phyloP scores from a whole-genome alignment of 768 basidiomycete species.

The Mycena capillaripes region DNA sequence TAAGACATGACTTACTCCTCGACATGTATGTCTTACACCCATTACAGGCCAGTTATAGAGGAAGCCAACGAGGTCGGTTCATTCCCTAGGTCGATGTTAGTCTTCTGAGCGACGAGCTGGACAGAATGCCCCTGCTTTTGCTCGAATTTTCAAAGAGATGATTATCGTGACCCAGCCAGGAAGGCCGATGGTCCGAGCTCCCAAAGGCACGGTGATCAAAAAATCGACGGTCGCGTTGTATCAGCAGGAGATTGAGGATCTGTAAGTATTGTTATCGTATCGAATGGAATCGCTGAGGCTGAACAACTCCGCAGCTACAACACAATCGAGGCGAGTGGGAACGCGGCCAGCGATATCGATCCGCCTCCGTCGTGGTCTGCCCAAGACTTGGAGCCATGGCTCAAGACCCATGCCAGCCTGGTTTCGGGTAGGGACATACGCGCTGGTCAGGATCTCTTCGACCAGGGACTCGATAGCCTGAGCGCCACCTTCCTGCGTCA shows the following conservation, averaged over 20 bases:
- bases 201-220: constrained; percentile 64
- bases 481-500: constrained; percentile 54
- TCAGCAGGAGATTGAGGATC: constrained; percentile 58
- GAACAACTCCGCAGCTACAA: constrained; percentile 23
- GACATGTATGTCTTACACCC: constrained; percentile 16
- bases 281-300: not conserved
- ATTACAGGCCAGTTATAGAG: constrained; percentile 53
- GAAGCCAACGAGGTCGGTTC: constrained; percentile 53
- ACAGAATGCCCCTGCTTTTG: constrained; percentile 54
- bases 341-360: constrained; percentile 19
- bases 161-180: constrained; percentile 56
- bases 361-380: constrained; percentile 36
- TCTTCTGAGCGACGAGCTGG: not conserved
- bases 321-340: constrained; percentile 36
- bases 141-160: constrained; percentile 66
- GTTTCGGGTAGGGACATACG: constrained; percentile 24
- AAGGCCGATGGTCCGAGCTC: constrained; percentile 60
- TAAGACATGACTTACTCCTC: constrained; percentile 21
- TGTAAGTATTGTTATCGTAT: constrained; percentile 46
- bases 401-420: constrained; percentile 38
- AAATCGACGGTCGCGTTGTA: constrained; percentile 60
- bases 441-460: constrained; percentile 43
- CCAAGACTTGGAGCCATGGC: constrained; percentile 35
- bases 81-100: not conserved
- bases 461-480: constrained; percentile 53